phyloP scores from a whole-genome alignment of 2,329 filamentous ascomycete species.

The Pseudogymnoascus sp. region DNA sequence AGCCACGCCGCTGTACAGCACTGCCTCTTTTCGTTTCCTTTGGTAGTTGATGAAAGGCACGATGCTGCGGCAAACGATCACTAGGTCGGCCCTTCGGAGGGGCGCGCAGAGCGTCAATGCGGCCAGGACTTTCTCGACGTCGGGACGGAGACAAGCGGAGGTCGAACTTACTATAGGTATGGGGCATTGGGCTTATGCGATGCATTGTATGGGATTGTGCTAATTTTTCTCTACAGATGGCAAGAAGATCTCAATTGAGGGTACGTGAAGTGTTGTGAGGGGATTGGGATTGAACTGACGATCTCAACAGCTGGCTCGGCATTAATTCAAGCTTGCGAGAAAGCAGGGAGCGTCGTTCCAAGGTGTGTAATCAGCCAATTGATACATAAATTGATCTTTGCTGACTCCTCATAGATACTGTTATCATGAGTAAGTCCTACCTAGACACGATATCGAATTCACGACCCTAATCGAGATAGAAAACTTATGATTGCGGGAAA shows the following conservation, averaged over 20 bases:
- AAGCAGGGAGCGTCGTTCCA: constrained; percentile 84
- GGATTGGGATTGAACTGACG: constrained; percentile 30
- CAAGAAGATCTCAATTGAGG: constrained; percentile 97
- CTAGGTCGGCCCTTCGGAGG: constrained; percentile 62
- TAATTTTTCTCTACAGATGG: constrained; percentile 58
- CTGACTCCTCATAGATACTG: constrained; percentile 64
- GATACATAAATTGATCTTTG: constrained; percentile 2
- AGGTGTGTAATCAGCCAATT: constrained; percentile 48
- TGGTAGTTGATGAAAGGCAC: constrained; percentile 49
- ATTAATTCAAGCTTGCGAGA: constrained; percentile 98
- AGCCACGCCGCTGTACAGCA: constrained; percentile 17
- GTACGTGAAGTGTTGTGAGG: constrained; percentile 42
- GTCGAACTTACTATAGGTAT: constrained; percentile 94
- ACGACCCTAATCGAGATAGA: constrained; percentile 39
- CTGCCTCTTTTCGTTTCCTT: constrained; percentile 33
- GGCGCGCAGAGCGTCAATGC: constrained; percentile 51
- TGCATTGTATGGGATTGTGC: constrained; percentile 17
- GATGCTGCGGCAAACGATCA: constrained; percentile 63
- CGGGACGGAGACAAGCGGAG: constrained; percentile 72
- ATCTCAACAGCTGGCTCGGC: constrained; percentile 73
- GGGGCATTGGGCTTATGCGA: constrained; percentile 31
- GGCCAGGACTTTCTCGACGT: constrained; percentile 76
- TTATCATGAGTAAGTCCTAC: constrained; percentile 79
- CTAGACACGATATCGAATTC: constrained; percentile 23
- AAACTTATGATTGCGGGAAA: constrained; percentile 99